Evolutionary conservation across 768 basidiomycete genomes (phyloP).

Genomic region (Suillus luteus): DNA sequence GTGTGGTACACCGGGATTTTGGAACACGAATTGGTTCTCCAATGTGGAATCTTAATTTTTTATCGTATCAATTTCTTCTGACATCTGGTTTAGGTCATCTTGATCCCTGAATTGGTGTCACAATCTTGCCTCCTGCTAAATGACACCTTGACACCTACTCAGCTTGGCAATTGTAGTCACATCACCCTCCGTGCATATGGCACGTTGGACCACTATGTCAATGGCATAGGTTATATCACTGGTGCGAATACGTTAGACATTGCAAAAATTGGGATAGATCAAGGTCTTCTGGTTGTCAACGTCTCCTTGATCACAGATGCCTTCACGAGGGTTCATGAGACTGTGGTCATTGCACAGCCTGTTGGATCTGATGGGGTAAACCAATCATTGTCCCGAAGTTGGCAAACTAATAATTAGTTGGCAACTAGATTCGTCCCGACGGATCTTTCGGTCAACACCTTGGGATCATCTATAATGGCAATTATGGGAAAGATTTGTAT

Average conservation of each 20-base stretch:
- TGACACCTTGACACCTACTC: slow-evolving; percentile 42
- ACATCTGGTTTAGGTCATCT: slow-evolving; percentile 47
- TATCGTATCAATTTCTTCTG: not conserved
- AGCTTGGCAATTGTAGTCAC: slow-evolving; percentile 47
- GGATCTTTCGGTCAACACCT: slow-evolving; percentile 46
- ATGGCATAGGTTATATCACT: slow-evolving; percentile 51
- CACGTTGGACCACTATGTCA: slow-evolving; percentile 44
- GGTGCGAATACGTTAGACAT: slow-evolving; percentile 71
- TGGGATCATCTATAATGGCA: slow-evolving; percentile 74
- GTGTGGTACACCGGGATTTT: slow-evolving; percentile 51
- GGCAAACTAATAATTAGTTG: not conserved
- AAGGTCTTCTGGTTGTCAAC: slow-evolving; percentile 43
- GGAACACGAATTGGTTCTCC: slow-evolving; percentile 70
- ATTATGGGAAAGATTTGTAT: slow-evolving; percentile 60
- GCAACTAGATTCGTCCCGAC: slow-evolving; percentile 23
- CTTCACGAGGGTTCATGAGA: slow-evolving; percentile 50
- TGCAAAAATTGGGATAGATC: slow-evolving; percentile 60
- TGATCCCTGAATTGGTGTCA: slow-evolving; percentile 57
- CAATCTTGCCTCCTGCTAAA: slow-evolving; percentile 58
- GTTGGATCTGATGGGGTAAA: slow-evolving; percentile 61
- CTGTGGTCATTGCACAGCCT: slow-evolving; percentile 50
- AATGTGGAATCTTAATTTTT: slow-evolving; percentile 41
- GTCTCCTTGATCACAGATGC: slow-evolving; percentile 48
- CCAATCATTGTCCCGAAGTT: not conserved
- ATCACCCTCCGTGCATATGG: slow-evolving; percentile 56